phyloP scores from a whole-genome alignment of 345 rosid species.

The Citrus maxima region DNA sequence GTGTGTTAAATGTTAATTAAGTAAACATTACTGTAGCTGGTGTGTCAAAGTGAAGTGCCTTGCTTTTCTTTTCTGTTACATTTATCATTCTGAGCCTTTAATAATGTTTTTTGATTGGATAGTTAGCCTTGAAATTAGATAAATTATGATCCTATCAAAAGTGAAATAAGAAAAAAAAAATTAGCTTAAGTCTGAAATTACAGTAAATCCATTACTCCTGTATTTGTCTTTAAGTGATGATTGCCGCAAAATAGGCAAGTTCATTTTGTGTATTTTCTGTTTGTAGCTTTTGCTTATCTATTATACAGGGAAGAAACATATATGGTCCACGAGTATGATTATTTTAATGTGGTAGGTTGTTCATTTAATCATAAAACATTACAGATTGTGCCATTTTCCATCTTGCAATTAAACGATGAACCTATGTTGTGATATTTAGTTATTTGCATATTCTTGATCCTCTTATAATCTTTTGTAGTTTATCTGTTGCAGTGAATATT shows the following conservation, averaged over 20 bases:
- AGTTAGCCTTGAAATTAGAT: conserved; percentile 5
- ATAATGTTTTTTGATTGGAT: neutral
- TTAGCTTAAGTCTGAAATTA: neutral
- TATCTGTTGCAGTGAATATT: conserved; percentile 17
- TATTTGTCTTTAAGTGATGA: neutral
- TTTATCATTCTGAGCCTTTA: neutral
- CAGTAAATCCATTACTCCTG: neutral
- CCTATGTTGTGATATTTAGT: neutral
- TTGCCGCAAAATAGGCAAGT: neutral
- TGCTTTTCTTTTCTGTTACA: neutral
- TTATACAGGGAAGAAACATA: neutral
- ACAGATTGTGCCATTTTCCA: neutral
- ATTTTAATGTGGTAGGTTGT: neutral
- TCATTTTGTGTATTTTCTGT: neutral
- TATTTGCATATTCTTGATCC: neutral
- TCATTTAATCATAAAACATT: neutral
- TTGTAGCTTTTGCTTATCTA: conserved; percentile 1
- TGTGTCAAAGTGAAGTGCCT: neutral
- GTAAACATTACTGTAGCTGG: neutral
- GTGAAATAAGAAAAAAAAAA: neutral
- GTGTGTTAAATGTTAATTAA: neutral
- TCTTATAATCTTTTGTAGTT: neutral
- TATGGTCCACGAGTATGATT: neutral
- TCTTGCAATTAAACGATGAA: neutral
- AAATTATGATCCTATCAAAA: neutral